Percentiles rank a stretch among this genome's conserved stretches.
These are phyloP conservation scores for Monosporascus sp. DNA, from an alignment of 2,329 filamentous ascomycete genomes.

Conservation along the genomic window DNA sequence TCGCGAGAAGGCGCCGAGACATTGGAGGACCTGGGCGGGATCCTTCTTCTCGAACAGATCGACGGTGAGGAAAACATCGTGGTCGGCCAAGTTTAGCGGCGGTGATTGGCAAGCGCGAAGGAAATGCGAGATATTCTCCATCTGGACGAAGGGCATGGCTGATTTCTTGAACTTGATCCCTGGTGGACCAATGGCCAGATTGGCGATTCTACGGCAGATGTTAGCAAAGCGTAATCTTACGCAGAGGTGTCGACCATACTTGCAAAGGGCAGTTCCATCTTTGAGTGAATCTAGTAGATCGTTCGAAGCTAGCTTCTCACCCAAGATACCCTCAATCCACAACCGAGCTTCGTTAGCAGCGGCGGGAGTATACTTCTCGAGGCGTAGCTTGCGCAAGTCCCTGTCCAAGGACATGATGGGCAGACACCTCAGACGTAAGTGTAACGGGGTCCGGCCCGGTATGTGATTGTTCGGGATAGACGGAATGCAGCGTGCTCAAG, in stretches of 20 bases:
- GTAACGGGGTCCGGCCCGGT: background rate
- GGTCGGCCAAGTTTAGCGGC: slow-evolving; percentile 81
- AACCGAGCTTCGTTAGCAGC: slow-evolving; percentile 77
- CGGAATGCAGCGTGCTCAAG: no score
- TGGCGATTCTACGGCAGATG: slow-evolving; percentile 60
- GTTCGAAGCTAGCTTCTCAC: slow-evolving; percentile 62
- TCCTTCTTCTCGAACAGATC: slow-evolving; percentile 95
- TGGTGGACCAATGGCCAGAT: slow-evolving; percentile 69
- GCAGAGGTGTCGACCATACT: slow-evolving; percentile 46
- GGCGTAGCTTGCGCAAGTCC: slow-evolving; percentile 87
- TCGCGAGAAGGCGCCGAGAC: slow-evolving; percentile 84
- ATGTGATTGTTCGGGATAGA: background rate
- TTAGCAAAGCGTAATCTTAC: slow-evolving; percentile 13
- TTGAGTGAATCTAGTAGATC: slow-evolving; percentile 84
- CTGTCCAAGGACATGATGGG: slow-evolving; percentile 77
- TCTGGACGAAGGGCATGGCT: slow-evolving; percentile 95
- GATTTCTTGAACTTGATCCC: slow-evolving; percentile 88
- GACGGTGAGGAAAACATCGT: slow-evolving; percentile 95
- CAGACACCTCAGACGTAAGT: slow-evolving; percentile 60
- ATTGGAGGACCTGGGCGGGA: slow-evolving; percentile 91
- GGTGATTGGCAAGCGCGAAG: slow-evolving; percentile 79
- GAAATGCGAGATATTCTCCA: slow-evolving; percentile 99
- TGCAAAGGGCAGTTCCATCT: slow-evolving; percentile 90
- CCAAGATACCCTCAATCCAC: slow-evolving; percentile 82
- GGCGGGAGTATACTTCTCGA: slow-evolving; percentile 87